Evolutionary conservation across 1,139 yeast species (phyloP).

Genomic region (Saccharomyces hybrid): DNA sequence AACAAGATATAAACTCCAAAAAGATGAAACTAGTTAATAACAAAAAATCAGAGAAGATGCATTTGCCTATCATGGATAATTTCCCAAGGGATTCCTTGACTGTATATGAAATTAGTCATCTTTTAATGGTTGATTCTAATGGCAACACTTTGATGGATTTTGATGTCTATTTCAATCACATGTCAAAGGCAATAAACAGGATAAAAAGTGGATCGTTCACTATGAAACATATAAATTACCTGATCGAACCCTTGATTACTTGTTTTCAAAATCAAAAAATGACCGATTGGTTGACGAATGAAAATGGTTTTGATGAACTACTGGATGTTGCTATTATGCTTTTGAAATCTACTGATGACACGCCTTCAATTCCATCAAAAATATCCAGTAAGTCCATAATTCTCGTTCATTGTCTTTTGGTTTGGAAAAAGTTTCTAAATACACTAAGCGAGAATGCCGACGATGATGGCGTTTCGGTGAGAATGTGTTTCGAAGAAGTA

Average conservation of each 20-base stretch:
- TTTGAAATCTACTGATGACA: slow-evolving; percentile 23
- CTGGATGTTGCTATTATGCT: slow-evolving; percentile 15
- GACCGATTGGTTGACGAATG: slow-evolving; percentile 17
- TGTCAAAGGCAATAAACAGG: slow-evolving; percentile 18
- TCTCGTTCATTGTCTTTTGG: slow-evolving; percentile 18
- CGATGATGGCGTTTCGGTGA: slow-evolving; percentile 7
- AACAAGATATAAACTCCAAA: background rate
- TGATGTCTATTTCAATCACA: slow-evolving; percentile 9
- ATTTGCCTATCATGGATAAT: slow-evolving; percentile 2
- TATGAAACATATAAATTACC: slow-evolving; percentile 21
- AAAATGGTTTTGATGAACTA: slow-evolving; percentile 19
- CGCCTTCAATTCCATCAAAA: slow-evolving; percentile 19
- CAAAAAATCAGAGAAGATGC: background rate
- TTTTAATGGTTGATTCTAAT: slow-evolving; percentile 3
- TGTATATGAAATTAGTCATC: slow-evolving; percentile 14
- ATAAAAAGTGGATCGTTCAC: slow-evolving; percentile 25
- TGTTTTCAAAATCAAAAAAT: slow-evolving; percentile 10
- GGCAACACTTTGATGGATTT: slow-evolving; percentile 2
- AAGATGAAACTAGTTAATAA: slow-evolving; percentile 1
- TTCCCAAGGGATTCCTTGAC: slow-evolving; percentile 12
- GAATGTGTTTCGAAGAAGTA: slow-evolving; percentile 9
- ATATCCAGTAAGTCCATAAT: slow-evolving; percentile 23
- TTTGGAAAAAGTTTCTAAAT: slow-evolving; percentile 8
- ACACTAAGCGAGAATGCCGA: slow-evolving; percentile 2
- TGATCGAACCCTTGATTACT: slow-evolving; percentile 18